Conservation (phyloP, 2,329 filamentous ascomycete genomes). For the Nannizzia gypsea region DNA sequence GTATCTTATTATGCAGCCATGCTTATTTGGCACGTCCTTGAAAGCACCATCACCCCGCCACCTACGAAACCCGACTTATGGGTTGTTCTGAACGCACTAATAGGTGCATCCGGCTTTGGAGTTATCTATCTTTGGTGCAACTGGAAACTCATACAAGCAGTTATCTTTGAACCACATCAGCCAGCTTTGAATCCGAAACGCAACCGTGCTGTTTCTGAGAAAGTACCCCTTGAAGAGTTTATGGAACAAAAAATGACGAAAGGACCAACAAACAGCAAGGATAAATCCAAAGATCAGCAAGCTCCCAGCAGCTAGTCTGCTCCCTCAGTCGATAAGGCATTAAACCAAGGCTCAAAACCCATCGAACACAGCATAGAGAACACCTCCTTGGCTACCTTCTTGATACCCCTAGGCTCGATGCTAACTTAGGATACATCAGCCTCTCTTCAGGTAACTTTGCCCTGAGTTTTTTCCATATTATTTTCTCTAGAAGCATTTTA, state of each 20-base stretch:
- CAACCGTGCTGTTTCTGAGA: background rate
- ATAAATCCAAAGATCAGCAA: background rate
- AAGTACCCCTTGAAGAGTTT: background rate
- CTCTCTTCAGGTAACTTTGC: background rate
- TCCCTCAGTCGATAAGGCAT: background rate
- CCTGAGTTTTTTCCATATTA: too few species aligned
- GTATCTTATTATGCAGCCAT: slow-evolving; percentile 64
- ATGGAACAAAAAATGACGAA: background rate
- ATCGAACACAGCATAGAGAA: background rate
- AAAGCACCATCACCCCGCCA: slow-evolving; percentile 58
- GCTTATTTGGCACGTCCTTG: slow-evolving; percentile 67
- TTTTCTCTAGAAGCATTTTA: too few species aligned
- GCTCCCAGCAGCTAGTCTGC: background rate
- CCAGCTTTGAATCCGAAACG: background rate
- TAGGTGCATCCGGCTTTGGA: slow-evolving; percentile 75
- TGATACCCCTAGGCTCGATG: background rate
- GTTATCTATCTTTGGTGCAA: slow-evolving; percentile 89
- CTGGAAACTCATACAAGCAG: slow-evolving; percentile 43
- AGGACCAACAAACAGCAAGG: background rate
- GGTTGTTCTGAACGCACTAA: slow-evolving; percentile 79
- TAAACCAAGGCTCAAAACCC: background rate
- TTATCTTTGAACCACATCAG: background rate
- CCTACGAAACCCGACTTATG: slow-evolving; percentile 77
- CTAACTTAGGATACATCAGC: background rate
- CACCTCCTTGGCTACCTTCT: background rate